These are phyloP conservation scores for Globisporangium abappressorium DNA, from an alignment of 352 stramenopile genomes.

Conservation along the genomic window DNA sequence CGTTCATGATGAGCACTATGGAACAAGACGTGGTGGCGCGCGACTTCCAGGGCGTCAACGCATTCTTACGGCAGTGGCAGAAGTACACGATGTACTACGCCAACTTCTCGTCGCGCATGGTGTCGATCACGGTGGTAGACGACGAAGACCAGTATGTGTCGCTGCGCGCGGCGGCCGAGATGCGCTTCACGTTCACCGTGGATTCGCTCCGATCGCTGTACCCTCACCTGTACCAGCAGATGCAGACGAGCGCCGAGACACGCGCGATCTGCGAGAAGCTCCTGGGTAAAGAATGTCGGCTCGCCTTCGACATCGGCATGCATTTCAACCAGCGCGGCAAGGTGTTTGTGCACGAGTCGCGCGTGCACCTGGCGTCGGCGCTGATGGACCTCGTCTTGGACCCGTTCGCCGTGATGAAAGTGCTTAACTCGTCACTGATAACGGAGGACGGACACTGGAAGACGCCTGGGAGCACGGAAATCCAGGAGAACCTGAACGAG, in stretches of 20 bases:
- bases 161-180: slow-evolving; percentile 31
- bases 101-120: slow-evolving; percentile 27
- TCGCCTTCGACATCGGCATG: slow-evolving; percentile 32
- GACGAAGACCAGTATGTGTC: slow-evolving; percentile 35
- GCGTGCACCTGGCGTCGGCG: slow-evolving; percentile 41
- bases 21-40: slow-evolving; percentile 37
- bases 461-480: slow-evolving; percentile 19
- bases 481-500: slow-evolving; percentile 10
- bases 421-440: slow-evolving; percentile 31
- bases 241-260: slow-evolving; percentile 19
- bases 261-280: slow-evolving; percentile 25
- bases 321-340: slow-evolving; percentile 32
- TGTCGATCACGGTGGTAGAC: slow-evolving; percentile 28
- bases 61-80: slow-evolving; percentile 53
- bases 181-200: slow-evolving; percentile 37
- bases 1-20: slow-evolving; percentile 37
- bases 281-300: slow-evolving; percentile 24
- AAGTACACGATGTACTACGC: slow-evolving; percentile 57
- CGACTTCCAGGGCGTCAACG: slow-evolving; percentile 42
- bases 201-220: slow-evolving; percentile 49
- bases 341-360: slow-evolving; percentile 33
- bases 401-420: slow-evolving; percentile 31
- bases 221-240: slow-evolving; percentile 34
- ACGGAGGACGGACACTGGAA: slow-evolving; percentile 42
- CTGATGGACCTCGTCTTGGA: slow-evolving; percentile 36